Evolutionary conservation across 805 yeast genomes (phyloP).

Genomic region (Candida palmyrensis): DNA sequence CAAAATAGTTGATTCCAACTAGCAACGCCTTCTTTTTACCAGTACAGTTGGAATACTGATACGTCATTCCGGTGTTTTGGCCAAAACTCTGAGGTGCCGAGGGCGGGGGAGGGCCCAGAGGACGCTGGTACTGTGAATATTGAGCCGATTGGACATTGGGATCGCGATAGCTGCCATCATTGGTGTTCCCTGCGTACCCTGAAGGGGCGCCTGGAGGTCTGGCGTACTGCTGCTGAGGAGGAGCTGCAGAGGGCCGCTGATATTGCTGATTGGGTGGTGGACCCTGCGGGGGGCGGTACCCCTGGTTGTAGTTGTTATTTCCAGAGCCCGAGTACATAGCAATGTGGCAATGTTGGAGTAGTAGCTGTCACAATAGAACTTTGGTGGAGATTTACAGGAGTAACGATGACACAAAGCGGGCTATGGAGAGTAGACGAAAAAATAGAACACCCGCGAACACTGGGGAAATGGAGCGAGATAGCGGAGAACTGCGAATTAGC

Average conservation of each 20-base stretch:
- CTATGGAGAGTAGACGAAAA: too few relatives aligned
- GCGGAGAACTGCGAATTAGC: too few relatives aligned
- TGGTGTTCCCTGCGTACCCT: slow-evolving; percentile 5
- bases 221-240: slow-evolving; percentile 6
- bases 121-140: slow-evolving; percentile 7
- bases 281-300: slow-evolving; percentile 16
- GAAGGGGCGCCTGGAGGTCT: slow-evolving; percentile 1
- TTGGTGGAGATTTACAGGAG: too few relatives aligned
- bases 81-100: slow-evolving; percentile 33
- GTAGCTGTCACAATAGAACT: too few relatives aligned
- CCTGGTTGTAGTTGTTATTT: slow-evolving; percentile 8
- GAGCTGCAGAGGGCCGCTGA: slow-evolving; percentile 6
- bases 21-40: slow-evolving; percentile 34
- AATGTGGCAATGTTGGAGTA: too few relatives aligned
- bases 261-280: slow-evolving; percentile 12
- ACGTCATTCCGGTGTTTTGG: slow-evolving; percentile 29
- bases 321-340: slow-evolving; percentile 14
- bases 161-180: slow-evolving; percentile 16
- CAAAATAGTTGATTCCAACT: slow-evolving; percentile 32
- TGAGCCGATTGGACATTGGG: slow-evolving; percentile 8
- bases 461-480: too few relatives aligned
- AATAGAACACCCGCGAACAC: too few relatives aligned
- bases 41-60: slow-evolving; percentile 33
- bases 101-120: slow-evolving; percentile 20
- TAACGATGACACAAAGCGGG: too few relatives aligned